Evolutionary conservation across 2,329 filamentous ascomycete genomes (phyloP), one percentile per base, ranked within the genome.

Genomic region (Exserohilum turcica): DNA sequence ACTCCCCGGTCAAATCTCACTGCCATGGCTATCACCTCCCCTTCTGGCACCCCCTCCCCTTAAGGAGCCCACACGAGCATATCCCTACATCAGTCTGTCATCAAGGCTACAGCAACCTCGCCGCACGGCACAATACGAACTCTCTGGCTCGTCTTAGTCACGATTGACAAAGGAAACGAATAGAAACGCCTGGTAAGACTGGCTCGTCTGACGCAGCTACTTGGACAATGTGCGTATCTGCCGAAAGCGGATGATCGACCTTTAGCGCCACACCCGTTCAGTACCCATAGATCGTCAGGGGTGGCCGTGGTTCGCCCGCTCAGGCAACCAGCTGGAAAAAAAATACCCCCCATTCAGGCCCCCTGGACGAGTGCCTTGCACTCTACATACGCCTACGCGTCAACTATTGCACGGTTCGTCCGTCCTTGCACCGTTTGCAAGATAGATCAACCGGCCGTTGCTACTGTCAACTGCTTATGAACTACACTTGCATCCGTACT

Each of bases 231-330:
- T n/a, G n/a, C n/a, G n/a, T n/a, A n/a, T 24, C 21, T 28, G 42
- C 35, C 29, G 35, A 15, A 37, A 42, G 36, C 40, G 42, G 36
- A 51, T 40, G 52, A 51, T 51, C 52, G 52, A 45, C 47, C 19
- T 19, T 39, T 45, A 35, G 42, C 31, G 32, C 24, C 3, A 21
- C 6, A 27, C 28, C 24, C 10, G 12, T 13, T 28, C 27, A 5
- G 29, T 16, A 8, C 38, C 4, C 4, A 42, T 21, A 35, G 47
- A 54, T 54, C 52, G 18, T 51, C 52, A 54, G 52, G 52, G 52
- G 52, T 35, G 29, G 10, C 45, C 35, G 27, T 31, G 35, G 36
- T 39, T 31, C 13, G 16, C 33, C 42, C 35, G 29, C 35, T 32
- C 27, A 12, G 46, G 32, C 28, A 47, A 48, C 28, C 12, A 29